Conservation (phyloP, 176 grass and related monocot species). For the Zoysia pacifica region DNA sequence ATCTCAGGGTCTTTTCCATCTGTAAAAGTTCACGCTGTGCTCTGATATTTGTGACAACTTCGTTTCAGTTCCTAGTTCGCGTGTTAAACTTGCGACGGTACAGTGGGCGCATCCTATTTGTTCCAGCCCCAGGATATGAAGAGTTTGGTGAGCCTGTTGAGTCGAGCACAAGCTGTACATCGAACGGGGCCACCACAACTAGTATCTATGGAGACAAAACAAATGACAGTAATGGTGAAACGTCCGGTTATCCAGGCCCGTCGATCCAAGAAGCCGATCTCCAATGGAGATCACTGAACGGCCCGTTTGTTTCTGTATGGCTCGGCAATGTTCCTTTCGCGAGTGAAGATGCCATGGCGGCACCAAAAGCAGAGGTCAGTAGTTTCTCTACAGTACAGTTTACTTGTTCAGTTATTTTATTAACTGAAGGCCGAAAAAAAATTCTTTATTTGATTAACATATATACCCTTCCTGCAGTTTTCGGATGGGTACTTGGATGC, state of each 20-base stretch:
- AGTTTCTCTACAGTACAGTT: neutral
- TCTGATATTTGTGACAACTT: slow-evolving; percentile 33
- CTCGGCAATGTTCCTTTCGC: slow-evolving; percentile 83
- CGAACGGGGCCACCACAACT: slow-evolving; percentile 13
- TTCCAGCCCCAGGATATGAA: slow-evolving; percentile 87
- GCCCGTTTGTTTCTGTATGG: slow-evolving; percentile 86
- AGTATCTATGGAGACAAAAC: slow-evolving; percentile 27
- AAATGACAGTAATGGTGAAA: slow-evolving; percentile 34
- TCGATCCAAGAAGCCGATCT: slow-evolving; percentile 42
- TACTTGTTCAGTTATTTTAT: neutral
- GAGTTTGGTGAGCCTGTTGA: slow-evolving; percentile 57
- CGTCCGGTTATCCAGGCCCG: slow-evolving; percentile 54
- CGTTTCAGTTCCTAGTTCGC: slow-evolving; percentile 66
- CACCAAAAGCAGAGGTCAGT: slow-evolving; percentile 81
- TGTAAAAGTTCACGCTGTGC: slow-evolving; percentile 13
- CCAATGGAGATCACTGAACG: slow-evolving; percentile 81
- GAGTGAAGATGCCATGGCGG: slow-evolving; percentile 69
- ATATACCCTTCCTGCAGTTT: slow-evolving; percentile 56
- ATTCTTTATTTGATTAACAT: too few relatives aligned
- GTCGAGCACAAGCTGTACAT: slow-evolving; percentile 30
- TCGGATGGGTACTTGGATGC: slow-evolving; percentile 95
- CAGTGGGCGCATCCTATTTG: slow-evolving; percentile 64
- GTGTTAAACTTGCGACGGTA: slow-evolving; percentile 70
- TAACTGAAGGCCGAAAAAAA: too few relatives aligned
- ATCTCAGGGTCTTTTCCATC: neutral